Base-by-base conservation (phyloP, 192 early-diverging fungal genomes). In the Coemansia sp. region DNA sequence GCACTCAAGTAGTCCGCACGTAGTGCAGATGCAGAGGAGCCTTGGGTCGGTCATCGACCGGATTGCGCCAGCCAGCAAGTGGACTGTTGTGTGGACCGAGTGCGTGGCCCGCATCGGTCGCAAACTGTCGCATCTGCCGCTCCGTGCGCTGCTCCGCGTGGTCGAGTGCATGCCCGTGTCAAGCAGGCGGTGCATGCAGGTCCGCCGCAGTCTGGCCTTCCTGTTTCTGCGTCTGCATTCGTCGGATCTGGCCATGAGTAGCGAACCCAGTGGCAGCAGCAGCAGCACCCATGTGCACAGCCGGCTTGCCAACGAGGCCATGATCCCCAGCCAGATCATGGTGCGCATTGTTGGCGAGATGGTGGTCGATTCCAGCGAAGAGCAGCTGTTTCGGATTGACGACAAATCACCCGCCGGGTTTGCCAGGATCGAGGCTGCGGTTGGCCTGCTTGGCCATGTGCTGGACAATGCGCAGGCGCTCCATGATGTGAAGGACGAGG, bases 331-430 rank as follows among this genome's bases (percentile, higher is more conserved):
- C 43, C 75, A 77, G 50, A 71, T 77, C n/a, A 53, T 68, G 32
- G 25, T 77, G 61, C 75, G 75, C n/a, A 61, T 71, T 39, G 75
- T 68, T n/a, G 51, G 75, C 61, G 75, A 77, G 48, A 63, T 76
- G 59, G 68, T 81, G 46, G 32, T 32, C 17, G 73, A 71, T 32
- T 2, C 63, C 7, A 39, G 50, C 38, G 64, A 65, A 46, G 61
- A 61, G 56, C 43, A 50, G 20, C 67, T 70, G 25, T 76, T 76
- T 51, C 43, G 48, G 4, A 57, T 81, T 10, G 67, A 43, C 14
- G 13, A 54, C 0, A 54, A 25, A 32, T 32, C 32, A 2, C 13
- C 12, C 17, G 65, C 64, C 14, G 68, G 73, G 42, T 81, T 68
- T 68, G 54, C 20, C 38, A 67, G 50, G n/a, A 63, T 81, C 9